phyloP scores from a whole-genome alignment of 768 basidiomycete species.

The Gloeopeniophorella convolvens region DNA sequence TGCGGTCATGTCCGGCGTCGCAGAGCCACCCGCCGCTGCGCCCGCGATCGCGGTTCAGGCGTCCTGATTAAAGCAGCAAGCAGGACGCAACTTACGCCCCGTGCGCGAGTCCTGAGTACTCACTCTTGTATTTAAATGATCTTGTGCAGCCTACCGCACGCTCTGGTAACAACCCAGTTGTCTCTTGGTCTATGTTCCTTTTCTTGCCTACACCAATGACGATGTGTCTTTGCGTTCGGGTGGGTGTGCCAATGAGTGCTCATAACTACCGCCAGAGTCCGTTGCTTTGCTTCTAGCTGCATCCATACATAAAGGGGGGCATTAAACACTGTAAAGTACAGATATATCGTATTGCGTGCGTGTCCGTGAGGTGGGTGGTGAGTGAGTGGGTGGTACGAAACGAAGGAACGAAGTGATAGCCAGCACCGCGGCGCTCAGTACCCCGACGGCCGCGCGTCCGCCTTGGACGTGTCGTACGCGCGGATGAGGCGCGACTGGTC shows the following conservation, averaged over 20 bases:
- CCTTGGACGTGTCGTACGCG: slow-evolving; percentile 82
- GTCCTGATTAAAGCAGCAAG: neutral
- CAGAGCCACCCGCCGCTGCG: neutral
- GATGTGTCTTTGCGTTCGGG: neutral
- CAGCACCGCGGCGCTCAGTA: slow-evolving; percentile 35
- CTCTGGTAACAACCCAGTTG: neutral
- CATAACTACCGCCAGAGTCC: neutral
- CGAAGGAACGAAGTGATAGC: too few species aligned
- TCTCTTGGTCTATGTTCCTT: neutral
- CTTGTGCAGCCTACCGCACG: too few species aligned
- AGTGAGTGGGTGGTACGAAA: too few species aligned
- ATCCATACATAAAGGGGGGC: slow-evolving; percentile 3
- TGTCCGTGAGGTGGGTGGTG: too few species aligned
- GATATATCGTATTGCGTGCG: slow-evolving; percentile 3
- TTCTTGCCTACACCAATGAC: neutral
- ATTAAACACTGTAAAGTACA: slow-evolving; percentile 18
- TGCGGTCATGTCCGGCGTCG: neutral
- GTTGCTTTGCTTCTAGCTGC: neutral
- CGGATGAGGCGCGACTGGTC: slow-evolving; percentile 83
- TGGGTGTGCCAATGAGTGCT: neutral
- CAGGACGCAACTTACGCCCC: neutral
- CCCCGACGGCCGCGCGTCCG: slow-evolving; percentile 64
- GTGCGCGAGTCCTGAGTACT: too few species aligned
- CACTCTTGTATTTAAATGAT: too few species aligned
- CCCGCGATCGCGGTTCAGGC: neutral